Base-by-base conservation (phyloP, 208 protist species). In the Spongospora subterranea region DNA sequence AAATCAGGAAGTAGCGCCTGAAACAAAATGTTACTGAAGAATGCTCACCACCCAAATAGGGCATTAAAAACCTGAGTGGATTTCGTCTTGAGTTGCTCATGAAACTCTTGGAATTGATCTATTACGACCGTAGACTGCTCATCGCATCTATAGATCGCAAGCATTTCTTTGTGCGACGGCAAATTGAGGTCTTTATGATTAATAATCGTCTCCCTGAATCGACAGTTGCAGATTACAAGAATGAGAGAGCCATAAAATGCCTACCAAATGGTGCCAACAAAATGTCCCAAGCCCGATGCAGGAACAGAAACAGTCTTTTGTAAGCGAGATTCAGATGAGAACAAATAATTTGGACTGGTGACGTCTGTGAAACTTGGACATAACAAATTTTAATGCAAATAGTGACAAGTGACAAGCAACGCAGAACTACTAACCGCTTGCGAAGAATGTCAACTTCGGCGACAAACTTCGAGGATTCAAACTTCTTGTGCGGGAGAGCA, bases 171-270 rank as follows among this genome's bases (percentile, higher is more conserved):
- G n/a, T 92, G 77, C 40, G 71, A 90, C 0, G 91, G 91, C 38
- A 92, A 45, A 45, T 92, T 92, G 0, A 92, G 38, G 43, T 92
- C 91, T 65, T 88, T 89, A 60, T 92, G 76, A 50, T 76, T 77
- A 1, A 77, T 45, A 35, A 92, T 92, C 0, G 41, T 40, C 53
- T 65, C 46, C 50, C 50, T 60, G 24, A 29, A 6, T 29, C 6
- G 50, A 6, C 50, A 24, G 13, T 60, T 60, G 6, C 13, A 60
- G 13, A 60, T n/a, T n/a, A n/a, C 6, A 24, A 60, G 50, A 60
- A 29, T 29, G 50, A 24, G 24, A 6, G 24, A 60, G 50, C 24
- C 50, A 60, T 29, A 60, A 24, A 60, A 60, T 60, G 13, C 50
- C 6, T 60, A 60, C 91, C 91, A 92, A 0, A 92, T 43, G 1